A percentile compares a stretch with the other conserved stretches of the same genome.
These are phyloP conservation scores for Cinnamomum micranthum DNA, from an alignment of 164 flowering plant genomes.

Conservation along the genomic window DNA sequence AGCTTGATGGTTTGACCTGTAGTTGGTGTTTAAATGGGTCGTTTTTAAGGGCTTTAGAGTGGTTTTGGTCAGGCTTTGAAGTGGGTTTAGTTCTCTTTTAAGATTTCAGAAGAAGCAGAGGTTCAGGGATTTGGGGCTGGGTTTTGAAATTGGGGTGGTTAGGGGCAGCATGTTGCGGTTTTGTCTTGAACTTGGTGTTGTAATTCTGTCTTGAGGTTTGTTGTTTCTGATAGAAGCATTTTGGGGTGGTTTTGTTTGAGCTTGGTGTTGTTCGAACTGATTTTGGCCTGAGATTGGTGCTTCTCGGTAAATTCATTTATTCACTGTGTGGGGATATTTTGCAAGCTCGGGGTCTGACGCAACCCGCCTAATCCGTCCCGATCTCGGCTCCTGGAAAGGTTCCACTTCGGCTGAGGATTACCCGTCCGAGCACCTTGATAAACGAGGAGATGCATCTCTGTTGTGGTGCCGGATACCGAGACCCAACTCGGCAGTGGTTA, in stretches of 20 bases:
- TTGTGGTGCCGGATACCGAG: no score
- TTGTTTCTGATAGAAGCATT: not conserved
- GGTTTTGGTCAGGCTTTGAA: not conserved
- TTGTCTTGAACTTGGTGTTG: not conserved
- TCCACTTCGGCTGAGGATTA: no score
- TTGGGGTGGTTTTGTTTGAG: not conserved
- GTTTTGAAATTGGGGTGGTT: conserved; percentile 9
- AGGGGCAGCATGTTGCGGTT: not conserved
- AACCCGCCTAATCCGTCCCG: no score
- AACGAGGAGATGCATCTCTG: no score
- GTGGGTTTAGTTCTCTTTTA: not conserved
- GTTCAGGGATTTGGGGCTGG: conserved; percentile 6
- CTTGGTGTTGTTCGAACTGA: not conserved
- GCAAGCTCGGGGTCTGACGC: no score
- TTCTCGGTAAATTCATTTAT: not conserved
- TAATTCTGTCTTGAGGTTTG: not conserved
- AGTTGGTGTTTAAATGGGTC: conserved; percentile 4
- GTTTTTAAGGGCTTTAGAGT: conserved; percentile 1
- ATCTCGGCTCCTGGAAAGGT: no score
- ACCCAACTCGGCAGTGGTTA: no score
- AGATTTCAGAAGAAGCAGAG: not conserved
- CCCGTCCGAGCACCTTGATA: no score
- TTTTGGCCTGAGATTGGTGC: not conserved
- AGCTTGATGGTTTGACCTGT: not conserved
- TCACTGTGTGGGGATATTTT: no score